phyloP scores from a whole-genome alignment of 2,329 filamentous ascomycete genomes.

The Ophiostoma triangulosporum region DNA sequence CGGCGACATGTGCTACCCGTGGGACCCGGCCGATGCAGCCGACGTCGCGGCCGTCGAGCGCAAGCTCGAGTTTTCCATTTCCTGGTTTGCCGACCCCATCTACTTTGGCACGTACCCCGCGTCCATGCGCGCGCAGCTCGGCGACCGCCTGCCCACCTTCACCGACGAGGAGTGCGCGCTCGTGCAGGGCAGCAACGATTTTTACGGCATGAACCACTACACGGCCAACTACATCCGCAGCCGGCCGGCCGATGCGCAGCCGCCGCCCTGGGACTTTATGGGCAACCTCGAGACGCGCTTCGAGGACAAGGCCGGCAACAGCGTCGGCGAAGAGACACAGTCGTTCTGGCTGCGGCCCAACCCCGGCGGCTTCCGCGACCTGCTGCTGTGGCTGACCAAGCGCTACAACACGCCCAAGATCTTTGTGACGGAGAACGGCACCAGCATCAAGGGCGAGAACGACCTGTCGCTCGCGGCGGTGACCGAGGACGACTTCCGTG shows the following conservation, averaged over 20 bases:
- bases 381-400: slow-evolving; percentile 64
- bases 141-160: slow-evolving; percentile 61
- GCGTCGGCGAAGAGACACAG: slow-evolving; percentile 71
- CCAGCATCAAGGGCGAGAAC: slow-evolving; percentile 71
- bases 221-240: slow-evolving; percentile 78
- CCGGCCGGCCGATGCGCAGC: slow-evolving; percentile 43
- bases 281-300: slow-evolving; percentile 65
- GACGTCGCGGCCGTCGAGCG: slow-evolving; percentile 66
- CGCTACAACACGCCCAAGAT: slow-evolving; percentile 65
- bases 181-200: slow-evolving; percentile 80
- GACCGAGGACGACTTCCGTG: slow-evolving; percentile 69
- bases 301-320: slow-evolving; percentile 56
- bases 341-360: slow-evolving; percentile 69
- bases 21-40: slow-evolving; percentile 60
- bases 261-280: slow-evolving; percentile 52
- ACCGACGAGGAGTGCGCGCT: slow-evolving; percentile 58
- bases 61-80: slow-evolving; percentile 77
- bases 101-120: slow-evolving; percentile 76
- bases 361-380: slow-evolving; percentile 60
- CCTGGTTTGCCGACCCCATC: slow-evolving; percentile 79
- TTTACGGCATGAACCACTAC: slow-evolving; percentile 93
- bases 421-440: slow-evolving; percentile 83
- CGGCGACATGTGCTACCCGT: slow-evolving; percentile 71
- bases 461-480: slow-evolving; percentile 57
- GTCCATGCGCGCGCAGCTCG: slow-evolving; percentile 71